Conservation (phyloP, 2,329 filamentous ascomycete species). For the Myriosclerotinia scirpicola region DNA sequence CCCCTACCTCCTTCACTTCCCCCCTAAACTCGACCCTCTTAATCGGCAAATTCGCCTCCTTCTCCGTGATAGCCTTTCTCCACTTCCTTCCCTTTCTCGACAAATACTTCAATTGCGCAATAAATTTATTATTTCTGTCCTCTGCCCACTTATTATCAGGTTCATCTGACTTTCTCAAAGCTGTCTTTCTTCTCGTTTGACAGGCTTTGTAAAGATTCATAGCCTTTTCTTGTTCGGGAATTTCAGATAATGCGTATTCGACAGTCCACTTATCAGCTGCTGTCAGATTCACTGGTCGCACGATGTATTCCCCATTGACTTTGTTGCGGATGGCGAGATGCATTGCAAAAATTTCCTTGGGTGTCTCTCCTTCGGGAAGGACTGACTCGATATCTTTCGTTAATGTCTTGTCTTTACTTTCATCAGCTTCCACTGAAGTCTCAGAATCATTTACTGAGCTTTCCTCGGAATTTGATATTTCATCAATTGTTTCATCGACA, state of each 20-base stretch:
- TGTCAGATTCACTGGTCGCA: conserved; percentile 56
- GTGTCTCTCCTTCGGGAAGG: conserved; percentile 5
- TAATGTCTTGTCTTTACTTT: conserved; percentile 1
- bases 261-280: conserved; percentile 62
- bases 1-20: conserved; percentile 16
- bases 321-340: conserved; percentile 69
- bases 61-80: conserved; percentile 54
- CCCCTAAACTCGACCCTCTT: conserved; percentile 47
- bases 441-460: conserved; percentile 5
- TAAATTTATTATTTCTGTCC: conserved; percentile 35
- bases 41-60: conserved; percentile 50
- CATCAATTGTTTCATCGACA: conserved; percentile 5
- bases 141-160: conserved; percentile 27
- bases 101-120: conserved; percentile 45
- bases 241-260: conserved; percentile 74
- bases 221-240: conserved; percentile 47
- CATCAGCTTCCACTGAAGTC: not conserved
- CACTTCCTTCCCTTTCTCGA: conserved; percentile 58
- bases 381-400: not conserved
- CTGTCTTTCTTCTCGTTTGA: conserved; percentile 55
- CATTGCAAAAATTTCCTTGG: conserved; percentile 24
- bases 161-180: conserved; percentile 38
- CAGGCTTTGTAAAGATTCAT: conserved; percentile 55
- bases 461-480: conserved; percentile 16
- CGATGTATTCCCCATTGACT: conserved; percentile 64